A percentile compares a stretch with the other conserved stretches of the same genome.
Evolutionary conservation across 1,139 yeast genomes (phyloP).

Genomic region (Hansenula lynferdii): DNA sequence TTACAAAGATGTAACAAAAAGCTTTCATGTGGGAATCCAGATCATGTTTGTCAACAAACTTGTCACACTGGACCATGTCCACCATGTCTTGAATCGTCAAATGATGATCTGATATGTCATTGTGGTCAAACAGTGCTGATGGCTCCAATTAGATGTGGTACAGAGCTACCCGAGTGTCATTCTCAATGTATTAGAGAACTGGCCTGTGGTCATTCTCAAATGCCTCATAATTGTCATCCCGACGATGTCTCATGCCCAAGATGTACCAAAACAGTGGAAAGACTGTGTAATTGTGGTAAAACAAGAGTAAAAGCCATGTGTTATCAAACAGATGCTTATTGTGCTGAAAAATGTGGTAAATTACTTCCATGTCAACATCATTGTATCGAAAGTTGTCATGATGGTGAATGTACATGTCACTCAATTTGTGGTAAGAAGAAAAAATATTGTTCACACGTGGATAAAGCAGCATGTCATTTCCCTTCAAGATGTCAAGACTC

Average conservation of each 20-base stretch:
- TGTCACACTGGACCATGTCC: constrained; percentile 87
- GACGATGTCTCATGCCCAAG: constrained; percentile 64
- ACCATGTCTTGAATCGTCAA: constrained; percentile 78
- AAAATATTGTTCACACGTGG: constrained; percentile 56
- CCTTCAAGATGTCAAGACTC: constrained; percentile 46
- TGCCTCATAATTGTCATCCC: constrained; percentile 73
- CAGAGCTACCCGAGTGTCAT: constrained; percentile 60
- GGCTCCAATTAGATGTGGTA: constrained; percentile 92
- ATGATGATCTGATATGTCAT: constrained; percentile 75
- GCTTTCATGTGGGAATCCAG: constrained; percentile 56
- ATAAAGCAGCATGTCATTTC: constrained; percentile 62
- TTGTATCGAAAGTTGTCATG: constrained; percentile 53
- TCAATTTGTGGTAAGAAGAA: constrained; percentile 50
- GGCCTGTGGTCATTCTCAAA: constrained; percentile 72
- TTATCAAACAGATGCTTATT: constrained; percentile 63
- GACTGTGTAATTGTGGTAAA: constrained; percentile 70
- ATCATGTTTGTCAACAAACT: constrained; percentile 64
- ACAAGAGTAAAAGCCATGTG: constrained; percentile 60
- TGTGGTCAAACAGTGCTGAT: constrained; percentile 78
- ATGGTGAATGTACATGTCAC: constrained; percentile 44
- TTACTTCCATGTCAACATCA: constrained; percentile 55
- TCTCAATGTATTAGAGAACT: constrained; percentile 61
- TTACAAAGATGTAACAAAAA: constrained; percentile 61
- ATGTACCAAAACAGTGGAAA: constrained; percentile 65
- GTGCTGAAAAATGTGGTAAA: constrained; percentile 64